Conservation (phyloP, 2,329 filamentous ascomycete genomes). For the Didymella glomerata region DNA sequence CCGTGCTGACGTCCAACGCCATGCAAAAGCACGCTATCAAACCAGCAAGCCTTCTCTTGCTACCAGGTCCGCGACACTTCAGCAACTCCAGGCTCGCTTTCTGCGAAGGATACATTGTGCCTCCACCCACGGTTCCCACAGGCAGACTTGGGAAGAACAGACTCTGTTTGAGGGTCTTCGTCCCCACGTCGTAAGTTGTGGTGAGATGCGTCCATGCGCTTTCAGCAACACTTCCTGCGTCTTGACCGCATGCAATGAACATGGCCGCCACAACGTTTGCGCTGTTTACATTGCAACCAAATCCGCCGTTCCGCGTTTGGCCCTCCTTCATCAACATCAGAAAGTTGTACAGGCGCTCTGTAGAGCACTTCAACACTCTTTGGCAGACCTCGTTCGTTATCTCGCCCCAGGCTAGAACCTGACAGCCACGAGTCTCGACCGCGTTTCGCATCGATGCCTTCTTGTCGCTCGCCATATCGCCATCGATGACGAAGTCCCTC, state of each 20-base stretch:
- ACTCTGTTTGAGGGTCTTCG: conserved; percentile 2
- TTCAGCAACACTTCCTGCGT: conserved; percentile 15
- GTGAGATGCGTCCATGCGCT: conserved; percentile 11
- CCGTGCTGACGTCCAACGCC: conserved; percentile 13
- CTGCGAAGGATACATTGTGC: conserved; percentile 10
- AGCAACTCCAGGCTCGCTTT: conserved; percentile 10
- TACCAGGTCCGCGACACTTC: not conserved
- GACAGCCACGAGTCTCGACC: conserved; percentile 30
- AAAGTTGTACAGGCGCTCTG: conserved; percentile 1
- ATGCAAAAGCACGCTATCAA: conserved; percentile 11
- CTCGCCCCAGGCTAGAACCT: conserved; percentile 31
- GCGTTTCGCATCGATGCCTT: conserved; percentile 38
- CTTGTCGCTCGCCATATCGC: conserved; percentile 38
- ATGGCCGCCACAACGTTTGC: conserved; percentile 12
- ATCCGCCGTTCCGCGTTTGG: conserved; percentile 4
- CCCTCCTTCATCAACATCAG: conserved; percentile 7
- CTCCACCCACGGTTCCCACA: conserved; percentile 10
- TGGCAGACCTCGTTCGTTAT: conserved; percentile 10
- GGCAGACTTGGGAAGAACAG: conserved; percentile 17
- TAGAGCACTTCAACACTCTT: conserved; percentile 8
- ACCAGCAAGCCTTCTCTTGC: conserved; percentile 9
- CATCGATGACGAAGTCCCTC: conserved; percentile 29
- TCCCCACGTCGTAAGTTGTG: not conserved
- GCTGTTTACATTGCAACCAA: conserved; percentile 13
- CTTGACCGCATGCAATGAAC: conserved; percentile 14